phyloP scores from a whole-genome alignment of 2,329 filamentous ascomycete species.

The Lojkania enalia region DNA sequence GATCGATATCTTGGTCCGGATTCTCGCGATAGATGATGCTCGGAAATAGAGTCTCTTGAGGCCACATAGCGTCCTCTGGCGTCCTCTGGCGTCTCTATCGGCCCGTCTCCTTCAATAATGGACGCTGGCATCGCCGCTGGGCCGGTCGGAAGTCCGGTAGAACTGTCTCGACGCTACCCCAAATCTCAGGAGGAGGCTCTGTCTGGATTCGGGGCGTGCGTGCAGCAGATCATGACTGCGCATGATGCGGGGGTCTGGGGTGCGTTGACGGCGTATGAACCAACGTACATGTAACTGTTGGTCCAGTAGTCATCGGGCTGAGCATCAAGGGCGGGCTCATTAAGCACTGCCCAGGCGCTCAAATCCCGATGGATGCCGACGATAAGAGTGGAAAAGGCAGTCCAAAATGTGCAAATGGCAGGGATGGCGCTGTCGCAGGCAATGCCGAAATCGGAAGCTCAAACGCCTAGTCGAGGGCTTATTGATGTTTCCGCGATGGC shows the following conservation, averaged over 20 bases:
- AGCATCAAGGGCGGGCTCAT: background rate
- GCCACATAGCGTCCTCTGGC: background rate
- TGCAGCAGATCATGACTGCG: constrained; percentile 17
- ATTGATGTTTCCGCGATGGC: constrained; percentile 16
- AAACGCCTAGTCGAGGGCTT: constrained; percentile 1
- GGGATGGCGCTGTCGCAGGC: constrained; percentile 5
- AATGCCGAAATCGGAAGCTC: constrained; percentile 25
- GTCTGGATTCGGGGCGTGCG: constrained; percentile 10
- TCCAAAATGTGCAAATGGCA: constrained; percentile 4
- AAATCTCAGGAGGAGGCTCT: constrained; percentile 1
- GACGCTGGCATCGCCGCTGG: background rate
- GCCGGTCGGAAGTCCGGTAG: background rate
- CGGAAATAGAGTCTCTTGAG: background rate
- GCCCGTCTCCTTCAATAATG: constrained; percentile 5
- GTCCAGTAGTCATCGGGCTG: background rate
- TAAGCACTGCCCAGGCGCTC: constrained; percentile 2
- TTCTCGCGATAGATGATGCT: constrained; percentile 1
- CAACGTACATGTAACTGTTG: background rate
- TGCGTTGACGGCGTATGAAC: constrained; percentile 16
- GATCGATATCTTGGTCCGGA: constrained; percentile 5
- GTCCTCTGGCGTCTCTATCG: background rate
- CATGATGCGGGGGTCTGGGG: constrained; percentile 29
- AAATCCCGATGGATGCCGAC: constrained; percentile 19
- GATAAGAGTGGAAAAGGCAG: constrained; percentile 9
- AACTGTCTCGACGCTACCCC: background rate